Evolutionary conservation across 139 green algal genomes (phyloP).

Genomic region (Limnomonas spitsbergensis): DNA sequence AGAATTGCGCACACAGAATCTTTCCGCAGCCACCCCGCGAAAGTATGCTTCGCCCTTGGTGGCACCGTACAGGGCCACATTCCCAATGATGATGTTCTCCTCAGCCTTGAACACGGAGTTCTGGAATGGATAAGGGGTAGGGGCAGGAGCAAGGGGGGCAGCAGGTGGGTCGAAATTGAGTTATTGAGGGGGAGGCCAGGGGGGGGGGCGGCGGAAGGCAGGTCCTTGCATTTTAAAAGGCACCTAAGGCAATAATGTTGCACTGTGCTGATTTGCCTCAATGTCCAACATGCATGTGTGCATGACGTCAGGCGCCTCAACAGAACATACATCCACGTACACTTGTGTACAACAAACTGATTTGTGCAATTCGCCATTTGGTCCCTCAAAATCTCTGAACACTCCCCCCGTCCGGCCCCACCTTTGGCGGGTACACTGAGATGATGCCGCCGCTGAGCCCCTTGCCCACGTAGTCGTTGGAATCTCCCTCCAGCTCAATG

Average conservation of each 20-base stretch:
- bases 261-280: no score
- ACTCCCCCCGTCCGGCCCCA: not conserved
- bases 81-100: constrained; percentile 93
- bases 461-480: constrained; percentile 97
- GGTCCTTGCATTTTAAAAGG: no score
- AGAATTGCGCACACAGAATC: constrained; percentile 85
- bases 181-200: not conserved
- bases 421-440: constrained; percentile 70
- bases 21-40: constrained; percentile 84
- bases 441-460: constrained; percentile 77
- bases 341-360: no score
- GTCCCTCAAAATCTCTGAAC: no score
- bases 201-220: no score
- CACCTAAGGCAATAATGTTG: no score
- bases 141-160: no score
- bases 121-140: constrained; percentile 4
- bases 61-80: constrained; percentile 92
- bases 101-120: constrained; percentile 64
- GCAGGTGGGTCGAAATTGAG: not conserved
- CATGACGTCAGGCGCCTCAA: no score
- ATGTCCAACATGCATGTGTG: no score
- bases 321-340: no score
- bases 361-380: no score
- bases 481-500: constrained; percentile 86
- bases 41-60: constrained; percentile 86